Evolutionary conservation across 306 rosid species (phyloP).

Genomic region (Psophocarpus tetragonolobus): DNA sequence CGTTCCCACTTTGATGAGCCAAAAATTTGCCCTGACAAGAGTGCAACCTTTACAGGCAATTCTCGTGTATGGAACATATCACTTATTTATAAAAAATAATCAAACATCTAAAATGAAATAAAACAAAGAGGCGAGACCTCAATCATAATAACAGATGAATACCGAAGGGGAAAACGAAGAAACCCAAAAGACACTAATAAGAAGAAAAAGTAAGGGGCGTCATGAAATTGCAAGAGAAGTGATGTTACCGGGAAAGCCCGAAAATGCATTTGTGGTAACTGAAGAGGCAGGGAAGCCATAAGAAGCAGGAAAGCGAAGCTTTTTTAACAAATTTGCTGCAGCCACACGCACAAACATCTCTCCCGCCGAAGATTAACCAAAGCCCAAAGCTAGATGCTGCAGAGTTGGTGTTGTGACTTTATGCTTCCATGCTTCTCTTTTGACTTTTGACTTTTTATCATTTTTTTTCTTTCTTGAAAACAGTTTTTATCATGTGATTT

Average conservation of each 20-base stretch:
- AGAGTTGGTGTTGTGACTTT: not conserved
- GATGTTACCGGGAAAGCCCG: slow-evolving; percentile 19
- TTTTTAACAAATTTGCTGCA: slow-evolving; percentile 42
- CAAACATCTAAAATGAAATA: slow-evolving; percentile 7
- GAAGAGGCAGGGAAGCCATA: slow-evolving; percentile 13
- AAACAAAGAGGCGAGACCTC: not conserved
- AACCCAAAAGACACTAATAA: not conserved
- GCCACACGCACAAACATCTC: slow-evolving; percentile 52
- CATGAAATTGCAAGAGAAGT: not conserved
- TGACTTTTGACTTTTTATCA: no score
- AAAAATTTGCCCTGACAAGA: not conserved
- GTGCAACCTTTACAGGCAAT: not conserved
- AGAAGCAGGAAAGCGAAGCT: slow-evolving; percentile 42
- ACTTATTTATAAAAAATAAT: not conserved
- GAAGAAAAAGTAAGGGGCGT: not conserved
- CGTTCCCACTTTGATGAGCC: not conserved
- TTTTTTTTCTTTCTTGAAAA: no score
- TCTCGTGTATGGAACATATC: not conserved
- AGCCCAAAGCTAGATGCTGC: not conserved
- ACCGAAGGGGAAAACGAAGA: not conserved
- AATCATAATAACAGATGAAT: not conserved
- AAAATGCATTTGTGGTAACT: slow-evolving; percentile 20
- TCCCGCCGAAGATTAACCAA: not conserved
- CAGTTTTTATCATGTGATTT: no score
- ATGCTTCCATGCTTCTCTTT: not conserved